Base-by-base conservation (phyloP, 768 basidiomycete species). In the Lentinula detonsa region DNA sequence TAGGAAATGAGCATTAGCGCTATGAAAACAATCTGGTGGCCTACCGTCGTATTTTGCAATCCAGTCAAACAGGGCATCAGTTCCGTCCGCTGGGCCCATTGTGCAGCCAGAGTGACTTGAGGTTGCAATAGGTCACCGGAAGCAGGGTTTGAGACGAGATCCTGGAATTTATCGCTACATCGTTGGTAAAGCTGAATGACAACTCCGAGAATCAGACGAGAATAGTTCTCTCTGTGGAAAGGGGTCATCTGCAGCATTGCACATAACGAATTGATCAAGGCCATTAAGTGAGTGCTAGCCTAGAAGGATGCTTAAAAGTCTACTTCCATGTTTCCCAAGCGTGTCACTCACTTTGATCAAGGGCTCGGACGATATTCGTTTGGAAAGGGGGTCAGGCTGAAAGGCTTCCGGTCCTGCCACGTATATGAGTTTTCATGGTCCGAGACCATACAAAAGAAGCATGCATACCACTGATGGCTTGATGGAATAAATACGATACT, bases 181-280 rank as follows among this genome's bases (percentile, higher is more conserved):
- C 90, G 85, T 69, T 97, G 93, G 67, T 98, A 97, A 70, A 96
- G 97, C 71, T 97, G 95, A 43, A 96, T 93, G 61, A 98, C 90
- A 58, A 98, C 90, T 15, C 90, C 88, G 35, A 98, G 83, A 61
- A 98, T 95, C 34, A 98, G 78, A n/a, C 93, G 85, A 16, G 93
- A 88, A 70, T 98, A 97, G 69, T 88, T 95, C 72, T 98, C 96
- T 62, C 88, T 83, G 69, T 98, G 96, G 75, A 98, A 98, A 0
- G 95, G 95, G 16, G 92, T 94, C 5, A 86, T 88, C 60, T 86
- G 83, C 18, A 97, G 83, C 93, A 98, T 96, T 7, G 85, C 81
- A 67, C 94, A 96, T 5, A 98, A 76, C 1, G 92, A 95, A 67
- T 95, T 95, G 68, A 96, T 89, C 48, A 98, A 75, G 1, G 92